Base-by-base conservation (phyloP, 1,139 yeast species). In the Yamadazyma jaroonii region DNA sequence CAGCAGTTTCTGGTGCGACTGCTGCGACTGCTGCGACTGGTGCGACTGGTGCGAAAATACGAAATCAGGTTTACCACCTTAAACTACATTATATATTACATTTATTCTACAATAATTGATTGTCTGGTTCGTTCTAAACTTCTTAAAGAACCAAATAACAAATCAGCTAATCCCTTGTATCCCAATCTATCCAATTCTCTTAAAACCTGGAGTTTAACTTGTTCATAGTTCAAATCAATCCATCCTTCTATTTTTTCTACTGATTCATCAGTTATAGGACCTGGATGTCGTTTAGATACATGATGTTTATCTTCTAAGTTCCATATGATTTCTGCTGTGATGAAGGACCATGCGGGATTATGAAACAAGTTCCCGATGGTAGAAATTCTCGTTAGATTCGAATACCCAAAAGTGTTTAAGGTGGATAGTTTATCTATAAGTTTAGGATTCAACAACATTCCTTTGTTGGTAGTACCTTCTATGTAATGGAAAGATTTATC, bases 331-430 rank as follows among this genome's bases (percentile, higher is more conserved):
- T 64, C 62, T 0, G 79, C 67, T 10, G 75, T 62, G 3, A 72
- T 50, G 17, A 64, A 70, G 1, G 77, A 62, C 57, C 79, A 74
- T 2, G 79, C 64, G 0, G 88, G 82, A 20, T 77, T 64, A 38
- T 77, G 73, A 41, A 79, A 72, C 0, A 84, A 40, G 32, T 77
- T 71, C 28, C 81, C 84, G 3, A 72, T 54, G 9, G 65, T 55
- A 27, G 63, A 59, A 23, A 64, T 48, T 14, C 47, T 43, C 6
- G 56, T 48, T 32, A 59, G 39, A 24, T 42, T 52, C 2, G 59
- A 54, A 38, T 49, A 55, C 27, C 49, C 53, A 39, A 56, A 61
- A 6, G 51, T 45, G 33, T 48, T 50, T 33, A 74, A 63, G 7
- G 71, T 62, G 5, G 65, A 61, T 15, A 78, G 41, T 28, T 57